phyloP scores from a whole-genome alignment of 352 stramenopile genomes.

The Phytophthora cajani region DNA sequence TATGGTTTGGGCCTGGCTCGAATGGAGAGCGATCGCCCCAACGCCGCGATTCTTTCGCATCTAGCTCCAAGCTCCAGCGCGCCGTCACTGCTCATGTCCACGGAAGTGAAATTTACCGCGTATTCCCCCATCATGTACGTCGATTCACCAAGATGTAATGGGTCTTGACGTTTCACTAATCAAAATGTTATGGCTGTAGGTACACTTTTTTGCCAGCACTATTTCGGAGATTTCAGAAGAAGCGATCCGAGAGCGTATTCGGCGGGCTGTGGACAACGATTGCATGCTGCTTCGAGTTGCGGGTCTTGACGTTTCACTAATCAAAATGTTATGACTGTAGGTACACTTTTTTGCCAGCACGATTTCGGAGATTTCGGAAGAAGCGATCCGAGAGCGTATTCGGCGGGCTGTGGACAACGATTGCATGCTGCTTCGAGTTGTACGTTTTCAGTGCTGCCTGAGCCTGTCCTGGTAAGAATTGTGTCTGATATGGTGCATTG shows the following conservation, averaged over 20 bases:
- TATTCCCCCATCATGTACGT: slow-evolving; percentile 88
- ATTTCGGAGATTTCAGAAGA: slow-evolving; percentile 86
- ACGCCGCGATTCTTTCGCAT: slow-evolving; percentile 53
- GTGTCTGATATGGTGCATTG: slow-evolving; percentile 10
- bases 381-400: slow-evolving; percentile 85
- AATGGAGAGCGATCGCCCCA: slow-evolving; percentile 49
- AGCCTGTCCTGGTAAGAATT: background rate
- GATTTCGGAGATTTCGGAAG: slow-evolving; percentile 81
- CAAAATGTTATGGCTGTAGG: slow-evolving; percentile 36
- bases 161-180: background rate
- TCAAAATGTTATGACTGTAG: slow-evolving; percentile 29
- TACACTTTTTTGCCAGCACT: slow-evolving; percentile 87
- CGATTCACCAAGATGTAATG: background rate
- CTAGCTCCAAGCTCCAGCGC: slow-evolving; percentile 80
- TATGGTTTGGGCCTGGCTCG: slow-evolving; percentile 59
- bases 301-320: background rate
- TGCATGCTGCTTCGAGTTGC: slow-evolving; percentile 88
- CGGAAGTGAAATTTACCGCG: slow-evolving; percentile 85
- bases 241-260: slow-evolving; percentile 83
- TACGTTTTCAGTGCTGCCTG: slow-evolving; percentile 29
- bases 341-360: slow-evolving; percentile 88
- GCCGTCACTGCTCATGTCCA: slow-evolving; percentile 83
- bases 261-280: slow-evolving; percentile 85
- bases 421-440: slow-evolving; percentile 87
- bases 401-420: slow-evolving; percentile 86